Evolutionary conservation across 2,329 filamentous ascomycete species (phyloP), one percentile per base, ranked within the genome.

Genomic region (Diaporthe aspalathi): DNA sequence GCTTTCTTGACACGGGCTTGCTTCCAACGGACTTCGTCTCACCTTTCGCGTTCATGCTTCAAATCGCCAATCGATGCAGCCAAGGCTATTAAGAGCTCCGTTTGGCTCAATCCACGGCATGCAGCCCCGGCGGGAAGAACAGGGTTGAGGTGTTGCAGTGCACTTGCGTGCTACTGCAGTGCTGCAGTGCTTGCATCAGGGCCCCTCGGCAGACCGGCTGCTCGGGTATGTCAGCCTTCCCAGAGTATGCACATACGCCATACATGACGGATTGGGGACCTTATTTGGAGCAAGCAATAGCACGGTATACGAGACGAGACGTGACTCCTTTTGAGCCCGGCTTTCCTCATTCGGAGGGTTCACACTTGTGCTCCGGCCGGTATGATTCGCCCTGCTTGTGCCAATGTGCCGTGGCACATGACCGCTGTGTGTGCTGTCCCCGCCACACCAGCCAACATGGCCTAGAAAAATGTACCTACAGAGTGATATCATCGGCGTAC

Each of bases 401-500:
- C 16, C 35, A n/a, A 57, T 5, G 1, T 35, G 20, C 11, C 24
- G 6, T 24, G 43, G 20, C 43, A 35, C 8, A 43, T 63, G 57
- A 63, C 57, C 43, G 45, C 60, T 24, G 60, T 6, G 43, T 7
- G 27, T 29, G 20, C 27, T 35, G 20, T 63, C 27, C 60, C 43
- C 43, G 43, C 60, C 29, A 22, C 20, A 29, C 40, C 17, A 27
- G n/a, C 22, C 24, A 52, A 52, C 20, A 27, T 45, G 38, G 29
- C 22, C 35, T 24, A 60, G 47, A 14, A 22, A 14, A 22, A 60
- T 16, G 29, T 20, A 3, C 53, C 32, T 68, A 32, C 20, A 43
- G 67, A 12, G 53, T 68, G 67, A 68, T 68, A 68, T 68, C 67
- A 68, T 68, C 43, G n/a, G 43, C 50, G 43, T 5, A 22, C 43